Evolutionary conservation across 176 grass and related monocot species (phyloP), one percentile per base, ranked within the genome.

Genomic region (Hordeum marinum): DNA sequence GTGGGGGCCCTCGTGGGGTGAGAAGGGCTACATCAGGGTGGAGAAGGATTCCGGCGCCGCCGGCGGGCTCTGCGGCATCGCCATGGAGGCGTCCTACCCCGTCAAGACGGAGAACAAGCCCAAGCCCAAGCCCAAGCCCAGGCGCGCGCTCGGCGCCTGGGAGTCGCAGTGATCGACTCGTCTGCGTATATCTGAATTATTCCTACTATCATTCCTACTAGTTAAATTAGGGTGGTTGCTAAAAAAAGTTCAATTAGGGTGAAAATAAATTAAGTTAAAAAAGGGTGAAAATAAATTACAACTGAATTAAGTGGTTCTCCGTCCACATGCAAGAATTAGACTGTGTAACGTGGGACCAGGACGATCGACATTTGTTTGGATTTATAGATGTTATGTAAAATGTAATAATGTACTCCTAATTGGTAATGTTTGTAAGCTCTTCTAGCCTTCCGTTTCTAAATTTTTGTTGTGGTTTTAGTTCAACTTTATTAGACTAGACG

Each of bases 31-130:
- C 86, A 90, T 96, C 68, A 61, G 94, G 21, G 89, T 96, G 63
- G 70, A 88, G 86, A 87, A 85, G 48, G 89, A 85, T 62, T 11
- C 67, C 12, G 75, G 84, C 2, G 41, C 26, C 42, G 60, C 77
- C 9, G 89, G 88, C 12, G 91, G 94, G 1, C 88, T 92, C 82
- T 97, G 94, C 82, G 92, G 94, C 31, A 97, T 97, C 68, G 94
- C 92, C 85, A 94, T 94, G 90, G 90, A 97, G 36, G 83, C 92
- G 0, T 96, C 94, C 41, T 97, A 83, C 41, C 88, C 92, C 29
- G 13, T 94, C 83, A 97, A 97, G 84, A 85, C 64, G 12, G 88
- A 90, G 7, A 88, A 80, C 54, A 95, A 92, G 29, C 90, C 81
- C 7, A 24, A 39, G 36, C 90, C 81, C 7, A 24, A 39, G 36